Conservation (phyloP, 805 yeast species). For the Starmerella potacharoeniae region DNA sequence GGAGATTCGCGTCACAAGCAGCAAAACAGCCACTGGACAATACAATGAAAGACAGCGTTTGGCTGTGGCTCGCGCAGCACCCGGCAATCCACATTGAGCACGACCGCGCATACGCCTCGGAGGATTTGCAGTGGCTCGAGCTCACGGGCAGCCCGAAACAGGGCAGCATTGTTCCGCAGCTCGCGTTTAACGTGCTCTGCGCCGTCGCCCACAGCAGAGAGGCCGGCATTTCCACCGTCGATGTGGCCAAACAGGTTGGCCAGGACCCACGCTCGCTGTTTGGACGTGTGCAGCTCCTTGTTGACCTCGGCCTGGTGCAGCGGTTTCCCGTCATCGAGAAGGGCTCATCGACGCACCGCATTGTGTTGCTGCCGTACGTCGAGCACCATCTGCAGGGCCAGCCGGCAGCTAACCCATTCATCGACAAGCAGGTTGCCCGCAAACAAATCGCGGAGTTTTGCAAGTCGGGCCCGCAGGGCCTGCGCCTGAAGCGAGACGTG, state of each 20-base stretch:
- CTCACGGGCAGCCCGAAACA: constrained; percentile 28
- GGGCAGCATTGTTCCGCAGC: constrained; percentile 27
- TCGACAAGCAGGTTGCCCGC: constrained; percentile 21
- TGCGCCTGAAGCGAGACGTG: constrained; percentile 30
- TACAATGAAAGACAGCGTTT: constrained; percentile 10
- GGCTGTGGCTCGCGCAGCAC: constrained; percentile 16
- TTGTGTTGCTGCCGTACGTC: constrained; percentile 19
- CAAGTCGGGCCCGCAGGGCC: constrained; percentile 26
- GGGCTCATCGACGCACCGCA: constrained; percentile 28
- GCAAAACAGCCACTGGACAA: constrained; percentile 12
- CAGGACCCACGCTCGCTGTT: constrained; percentile 34
- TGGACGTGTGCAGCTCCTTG: constrained; percentile 28
- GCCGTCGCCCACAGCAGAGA: constrained; percentile 33
- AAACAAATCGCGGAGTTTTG: constrained; percentile 24
- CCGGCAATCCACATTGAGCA: constrained; percentile 10
- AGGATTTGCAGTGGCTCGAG: constrained; percentile 29
- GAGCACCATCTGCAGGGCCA: neutral
- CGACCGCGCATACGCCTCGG: constrained; percentile 24
- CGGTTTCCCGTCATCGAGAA: constrained; percentile 28
- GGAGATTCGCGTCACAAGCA: neutral
- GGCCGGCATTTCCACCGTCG: constrained; percentile 30
- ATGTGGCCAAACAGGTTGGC: constrained; percentile 29
- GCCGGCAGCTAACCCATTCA: neutral
- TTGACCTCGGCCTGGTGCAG: constrained; percentile 29
- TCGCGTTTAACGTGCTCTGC: constrained; percentile 32